phyloP scores from a whole-genome alignment of 768 basidiomycete species.

The Chlorophyllum brunneum region DNA sequence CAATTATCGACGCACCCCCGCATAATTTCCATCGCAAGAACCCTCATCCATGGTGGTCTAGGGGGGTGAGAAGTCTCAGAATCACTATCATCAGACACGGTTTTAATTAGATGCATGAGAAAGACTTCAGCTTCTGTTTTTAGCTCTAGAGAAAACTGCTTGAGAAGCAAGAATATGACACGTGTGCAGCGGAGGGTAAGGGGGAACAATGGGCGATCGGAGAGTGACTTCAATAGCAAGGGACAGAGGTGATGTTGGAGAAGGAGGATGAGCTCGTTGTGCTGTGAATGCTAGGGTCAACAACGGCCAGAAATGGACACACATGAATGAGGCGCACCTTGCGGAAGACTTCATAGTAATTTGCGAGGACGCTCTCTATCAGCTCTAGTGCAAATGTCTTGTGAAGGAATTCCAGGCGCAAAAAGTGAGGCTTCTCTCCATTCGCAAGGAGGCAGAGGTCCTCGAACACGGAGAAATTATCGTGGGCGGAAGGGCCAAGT shows the following conservation, averaged over 20 bases:
- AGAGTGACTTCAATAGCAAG: slow-evolving; percentile 79
- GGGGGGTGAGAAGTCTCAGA: slow-evolving; percentile 29
- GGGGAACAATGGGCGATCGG: slow-evolving; percentile 80
- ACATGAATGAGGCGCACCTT: slow-evolving; percentile 43
- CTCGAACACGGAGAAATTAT: slow-evolving; percentile 86
- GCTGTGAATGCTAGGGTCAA: slow-evolving; percentile 41
- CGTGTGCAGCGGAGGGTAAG: slow-evolving; percentile 88
- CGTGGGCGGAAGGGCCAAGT: slow-evolving; percentile 73
- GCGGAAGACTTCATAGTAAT: slow-evolving; percentile 83
- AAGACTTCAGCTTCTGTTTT: slow-evolving; percentile 85
- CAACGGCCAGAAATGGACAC: not conserved
- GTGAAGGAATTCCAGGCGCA: slow-evolving; percentile 78
- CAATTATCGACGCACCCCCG: slow-evolving; percentile 52
- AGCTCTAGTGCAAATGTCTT: slow-evolving; percentile 97
- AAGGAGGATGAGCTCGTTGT: slow-evolving; percentile 79
- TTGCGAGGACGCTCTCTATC: slow-evolving; percentile 93
- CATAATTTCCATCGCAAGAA: slow-evolving; percentile 90
- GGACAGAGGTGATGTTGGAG: slow-evolving; percentile 89
- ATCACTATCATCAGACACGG: slow-evolving; percentile 50
- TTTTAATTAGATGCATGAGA: slow-evolving; percentile 65
- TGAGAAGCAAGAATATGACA: slow-evolving; percentile 89
- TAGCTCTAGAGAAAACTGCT: slow-evolving; percentile 83
- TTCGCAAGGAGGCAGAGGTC: slow-evolving; percentile 90
- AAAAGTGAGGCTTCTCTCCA: slow-evolving; percentile 73
- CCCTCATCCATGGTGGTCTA: slow-evolving; percentile 82